A percentile compares a stretch with the other conserved stretches of the same genome.
phyloP scores from a whole-genome alignment of 2,329 filamentous ascomycete species.

The Botrytis tulipae region DNA sequence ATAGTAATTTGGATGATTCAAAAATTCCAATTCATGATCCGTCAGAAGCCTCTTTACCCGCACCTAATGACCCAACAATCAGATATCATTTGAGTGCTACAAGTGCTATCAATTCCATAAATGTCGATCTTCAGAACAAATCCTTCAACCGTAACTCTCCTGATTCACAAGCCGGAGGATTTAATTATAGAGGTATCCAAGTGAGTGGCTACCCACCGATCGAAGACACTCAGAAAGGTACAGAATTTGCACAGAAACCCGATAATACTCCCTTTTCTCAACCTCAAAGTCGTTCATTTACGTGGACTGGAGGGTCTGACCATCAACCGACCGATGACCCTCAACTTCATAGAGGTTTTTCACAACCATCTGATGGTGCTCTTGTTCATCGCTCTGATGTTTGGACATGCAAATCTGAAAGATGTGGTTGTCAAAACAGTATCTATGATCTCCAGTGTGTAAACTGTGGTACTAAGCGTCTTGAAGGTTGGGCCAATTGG shows the following conservation, averaged over 20 bases:
- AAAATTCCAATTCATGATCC: too few species aligned
- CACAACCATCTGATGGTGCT: not conserved
- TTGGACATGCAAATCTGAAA: not conserved
- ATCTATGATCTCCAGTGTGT: not conserved
- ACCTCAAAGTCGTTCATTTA: too few species aligned
- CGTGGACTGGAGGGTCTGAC: not conserved
- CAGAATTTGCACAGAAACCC: not conserved
- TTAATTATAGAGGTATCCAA: not conserved
- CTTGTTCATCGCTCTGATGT: not conserved
- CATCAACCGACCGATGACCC: not conserved
- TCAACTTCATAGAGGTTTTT: not conserved
- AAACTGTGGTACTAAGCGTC: not conserved
- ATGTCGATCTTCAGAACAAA: not conserved
- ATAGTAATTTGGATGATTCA: not conserved
- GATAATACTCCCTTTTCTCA: not conserved
- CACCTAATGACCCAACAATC: not conserved
- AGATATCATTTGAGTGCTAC: not conserved
- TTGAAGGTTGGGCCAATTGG: not conserved
- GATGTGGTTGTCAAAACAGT: not conserved
- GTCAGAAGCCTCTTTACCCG: not conserved
- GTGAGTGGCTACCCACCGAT: not conserved
- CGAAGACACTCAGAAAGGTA: not conserved
- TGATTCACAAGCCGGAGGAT: not conserved
- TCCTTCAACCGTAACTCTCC: not conserved
- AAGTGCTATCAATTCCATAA: not conserved